Conservation (phyloP, 495 filamentous ascomycete genomes). For the Aspergillus sclerotiicarbonarius region DNA sequence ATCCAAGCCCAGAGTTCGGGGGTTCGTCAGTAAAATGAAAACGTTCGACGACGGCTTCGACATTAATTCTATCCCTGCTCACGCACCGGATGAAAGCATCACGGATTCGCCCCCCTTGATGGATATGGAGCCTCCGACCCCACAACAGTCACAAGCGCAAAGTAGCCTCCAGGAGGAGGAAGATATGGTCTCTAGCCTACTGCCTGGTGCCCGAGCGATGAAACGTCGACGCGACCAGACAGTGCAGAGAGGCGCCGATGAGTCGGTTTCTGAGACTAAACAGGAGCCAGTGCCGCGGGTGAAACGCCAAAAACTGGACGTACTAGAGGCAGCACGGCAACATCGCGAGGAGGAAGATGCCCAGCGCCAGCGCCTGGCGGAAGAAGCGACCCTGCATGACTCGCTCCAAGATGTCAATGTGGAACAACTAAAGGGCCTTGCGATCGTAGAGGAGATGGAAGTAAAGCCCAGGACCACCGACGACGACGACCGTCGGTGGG, state of each 20-base stretch:
- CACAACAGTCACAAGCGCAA: constrained; percentile 13
- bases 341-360: constrained; percentile 64
- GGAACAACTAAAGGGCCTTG: constrained; percentile 67
- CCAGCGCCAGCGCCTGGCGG: constrained; percentile 34
- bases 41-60: constrained; percentile 66
- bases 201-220: constrained; percentile 68
- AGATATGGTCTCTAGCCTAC: constrained; percentile 60
- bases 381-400: constrained; percentile 56
- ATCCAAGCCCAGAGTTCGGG: constrained; percentile 32
- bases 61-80: constrained; percentile 42
- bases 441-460: constrained; percentile 79
- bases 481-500: constrained; percentile 65
- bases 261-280: constrained; percentile 11
- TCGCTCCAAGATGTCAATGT: constrained; percentile 61
- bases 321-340: constrained; percentile 65
- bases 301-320: constrained; percentile 60
- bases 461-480: constrained; percentile 33
- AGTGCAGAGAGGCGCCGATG: constrained; percentile 14
- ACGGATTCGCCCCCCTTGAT: constrained; percentile 23
- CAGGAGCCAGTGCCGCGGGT: constrained; percentile 29
- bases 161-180: constrained; percentile 38
- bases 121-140: constrained; percentile 24
- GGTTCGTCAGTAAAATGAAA: constrained; percentile 64
- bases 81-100: constrained; percentile 25
- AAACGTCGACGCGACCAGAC: constrained; percentile 58